Conservation (phyloP, 768 basidiomycete genomes). For the Mycena indigotica region DNA sequence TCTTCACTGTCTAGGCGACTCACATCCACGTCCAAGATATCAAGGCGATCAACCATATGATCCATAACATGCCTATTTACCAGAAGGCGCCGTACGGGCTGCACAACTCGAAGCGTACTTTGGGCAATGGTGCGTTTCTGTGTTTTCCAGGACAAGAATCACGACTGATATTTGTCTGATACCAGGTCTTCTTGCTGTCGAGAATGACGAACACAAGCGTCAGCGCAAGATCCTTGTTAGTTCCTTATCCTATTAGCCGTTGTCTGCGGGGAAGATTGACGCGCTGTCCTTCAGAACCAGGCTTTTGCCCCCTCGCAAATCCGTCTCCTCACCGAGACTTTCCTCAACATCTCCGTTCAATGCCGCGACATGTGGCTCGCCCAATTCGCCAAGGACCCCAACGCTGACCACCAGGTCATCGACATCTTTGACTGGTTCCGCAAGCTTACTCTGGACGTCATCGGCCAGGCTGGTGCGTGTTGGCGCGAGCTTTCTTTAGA, state of each 20-base stretch:
- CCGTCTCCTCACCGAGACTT: slow-evolving; percentile 35
- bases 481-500: background rate
- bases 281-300: slow-evolving; percentile 37
- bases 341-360: slow-evolving; percentile 33
- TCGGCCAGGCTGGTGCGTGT: background rate
- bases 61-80: background rate
- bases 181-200: slow-evolving; percentile 1
- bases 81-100: slow-evolving; percentile 1
- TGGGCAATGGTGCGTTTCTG: slow-evolving; percentile 4
- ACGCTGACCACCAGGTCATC: background rate
- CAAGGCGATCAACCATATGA: slow-evolving; percentile 2
- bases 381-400: slow-evolving; percentile 6
- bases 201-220: background rate
- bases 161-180: background rate
- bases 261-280: background rate
- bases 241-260: background rate
- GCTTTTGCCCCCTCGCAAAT: slow-evolving; percentile 45
- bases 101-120: background rate
- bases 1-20: background rate
- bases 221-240: slow-evolving; percentile 3
- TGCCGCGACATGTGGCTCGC: background rate
- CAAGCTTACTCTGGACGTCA: background rate
- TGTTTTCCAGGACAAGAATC: background rate
- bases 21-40: background rate
- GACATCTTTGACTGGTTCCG: background rate